Conservation (phyloP, 768 basidiomycete species). For the Asterophora lycoperdoides region DNA sequence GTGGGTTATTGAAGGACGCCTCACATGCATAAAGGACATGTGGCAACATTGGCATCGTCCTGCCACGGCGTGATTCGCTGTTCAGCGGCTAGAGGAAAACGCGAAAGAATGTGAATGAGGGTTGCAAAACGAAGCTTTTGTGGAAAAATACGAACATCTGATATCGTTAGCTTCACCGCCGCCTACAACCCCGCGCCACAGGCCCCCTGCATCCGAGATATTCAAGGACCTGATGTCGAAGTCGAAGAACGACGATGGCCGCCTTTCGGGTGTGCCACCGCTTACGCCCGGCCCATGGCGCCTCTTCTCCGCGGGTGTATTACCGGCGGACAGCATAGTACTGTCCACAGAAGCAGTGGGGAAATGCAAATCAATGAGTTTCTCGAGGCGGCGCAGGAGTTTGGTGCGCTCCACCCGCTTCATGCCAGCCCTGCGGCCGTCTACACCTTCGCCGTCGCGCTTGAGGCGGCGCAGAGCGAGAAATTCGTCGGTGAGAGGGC, state of each 20-base stretch:
- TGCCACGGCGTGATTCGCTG: constrained; percentile 96
- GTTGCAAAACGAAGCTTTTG: constrained; percentile 2
- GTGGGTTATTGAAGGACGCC: constrained; percentile 17
- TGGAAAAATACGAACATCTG: constrained; percentile 45
- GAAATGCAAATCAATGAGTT: constrained; percentile 75
- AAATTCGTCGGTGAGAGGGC: constrained; percentile 82
- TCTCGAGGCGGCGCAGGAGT: constrained; percentile 82
- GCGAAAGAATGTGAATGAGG: neutral
- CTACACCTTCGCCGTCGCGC: constrained; percentile 34
- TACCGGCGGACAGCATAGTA: neutral
- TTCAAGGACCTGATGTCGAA: constrained; percentile 59
- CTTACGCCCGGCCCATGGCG: constrained; percentile 15
- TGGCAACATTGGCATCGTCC: constrained; percentile 67
- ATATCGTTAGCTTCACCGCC: constrained; percentile 56
- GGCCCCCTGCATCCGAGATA: constrained; percentile 51
- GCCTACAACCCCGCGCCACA: constrained; percentile 62
- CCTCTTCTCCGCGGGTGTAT: constrained; percentile 1
- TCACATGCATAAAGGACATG: constrained; percentile 85
- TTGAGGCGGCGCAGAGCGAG: constrained; percentile 39
- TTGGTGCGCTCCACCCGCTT: constrained; percentile 78
- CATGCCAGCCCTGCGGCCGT: constrained; percentile 22
- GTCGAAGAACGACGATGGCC: constrained; percentile 73
- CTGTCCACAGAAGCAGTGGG: constrained; percentile 24
- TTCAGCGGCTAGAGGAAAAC: constrained; percentile 55
- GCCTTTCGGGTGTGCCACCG: constrained; percentile 26